Percentiles rank a stretch among this genome's conserved stretches.
These are phyloP conservation scores for Chytriomyces hyalinus DNA, from an alignment of 192 early-diverging fungal species.

Conservation along the genomic window DNA sequence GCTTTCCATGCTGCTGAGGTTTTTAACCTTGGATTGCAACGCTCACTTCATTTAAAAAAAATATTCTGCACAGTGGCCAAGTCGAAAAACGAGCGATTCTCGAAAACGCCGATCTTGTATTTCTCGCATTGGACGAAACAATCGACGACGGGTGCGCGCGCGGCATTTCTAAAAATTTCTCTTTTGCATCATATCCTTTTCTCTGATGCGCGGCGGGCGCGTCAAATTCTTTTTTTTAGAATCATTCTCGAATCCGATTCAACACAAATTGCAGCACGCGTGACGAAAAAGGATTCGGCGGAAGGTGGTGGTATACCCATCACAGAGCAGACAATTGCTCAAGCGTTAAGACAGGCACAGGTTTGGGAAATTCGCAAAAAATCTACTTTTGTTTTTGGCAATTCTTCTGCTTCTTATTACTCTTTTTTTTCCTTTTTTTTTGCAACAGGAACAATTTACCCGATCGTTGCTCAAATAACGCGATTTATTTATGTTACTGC, in stretches of 20 bases:
- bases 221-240: not conserved
- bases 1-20: slow-evolving; percentile 80
- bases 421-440: too few relatives aligned
- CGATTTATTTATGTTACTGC: not conserved
- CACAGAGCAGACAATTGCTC: slow-evolving; percentile 54
- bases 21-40: too few relatives aligned
- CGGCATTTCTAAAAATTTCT: not conserved
- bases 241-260: slow-evolving; percentile 58
- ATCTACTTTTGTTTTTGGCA: not conserved
- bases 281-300: slow-evolving; percentile 49
- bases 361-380: not conserved
- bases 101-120: slow-evolving; percentile 90
- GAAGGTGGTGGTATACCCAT: slow-evolving; percentile 44
- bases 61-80: slow-evolving; percentile 66
- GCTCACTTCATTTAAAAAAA: slow-evolving; percentile 7
- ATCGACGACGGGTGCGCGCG: slow-evolving; percentile 90
- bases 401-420: not conserved
- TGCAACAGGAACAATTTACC: slow-evolving; percentile 48
- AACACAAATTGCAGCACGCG: slow-evolving; percentile 48
- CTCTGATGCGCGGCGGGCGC: not conserved
- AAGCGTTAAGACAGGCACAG: slow-evolving; percentile 51
- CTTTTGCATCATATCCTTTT: slow-evolving; percentile 21
- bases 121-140: slow-evolving; percentile 90
- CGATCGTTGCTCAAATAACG: slow-evolving; percentile 49
- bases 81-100: slow-evolving; percentile 89